These are phyloP conservation scores for Calcarisporium arbuscula DNA, from an alignment of 2,329 filamentous ascomycete genomes.

Conservation along the genomic window DNA sequence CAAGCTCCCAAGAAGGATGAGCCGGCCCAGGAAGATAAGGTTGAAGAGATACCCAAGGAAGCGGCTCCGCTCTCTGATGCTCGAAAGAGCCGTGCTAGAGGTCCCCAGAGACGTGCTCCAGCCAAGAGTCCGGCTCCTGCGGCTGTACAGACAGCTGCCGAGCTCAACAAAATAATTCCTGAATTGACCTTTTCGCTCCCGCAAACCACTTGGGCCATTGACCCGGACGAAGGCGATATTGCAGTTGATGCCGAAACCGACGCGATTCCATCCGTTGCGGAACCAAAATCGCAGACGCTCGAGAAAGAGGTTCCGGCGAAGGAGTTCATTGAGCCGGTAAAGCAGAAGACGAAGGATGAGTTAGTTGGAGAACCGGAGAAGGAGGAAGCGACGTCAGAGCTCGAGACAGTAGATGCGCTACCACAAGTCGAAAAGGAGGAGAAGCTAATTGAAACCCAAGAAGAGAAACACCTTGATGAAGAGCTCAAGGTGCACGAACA, in stretches of 20 bases:
- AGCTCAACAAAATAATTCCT: no score
- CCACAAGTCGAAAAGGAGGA: not conserved
- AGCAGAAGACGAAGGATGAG: conserved; percentile 2
- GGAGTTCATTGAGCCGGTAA: conserved; percentile 1
- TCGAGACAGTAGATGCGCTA: conserved; percentile 1
- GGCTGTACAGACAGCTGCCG: conserved; percentile 9
- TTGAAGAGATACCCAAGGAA: conserved; percentile 55
- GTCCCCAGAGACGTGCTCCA: conserved; percentile 71
- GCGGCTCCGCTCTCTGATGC: conserved; percentile 82
- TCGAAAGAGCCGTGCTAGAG: conserved; percentile 82
- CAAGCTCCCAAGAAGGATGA: conserved; percentile 72
- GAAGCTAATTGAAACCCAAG: no score
- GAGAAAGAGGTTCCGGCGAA: conserved; percentile 7
- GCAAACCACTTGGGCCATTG: conserved; percentile 46
- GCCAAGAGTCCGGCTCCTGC: conserved; percentile 40
- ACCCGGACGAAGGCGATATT: conserved; percentile 41
- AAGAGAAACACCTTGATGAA: no score
- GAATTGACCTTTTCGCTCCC: conserved; percentile 41
- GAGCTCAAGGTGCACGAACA: no score
- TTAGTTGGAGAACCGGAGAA: conserved; percentile 4
- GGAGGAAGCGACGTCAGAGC: not conserved
- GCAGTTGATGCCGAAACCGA: conserved; percentile 15
- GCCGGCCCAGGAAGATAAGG: conserved; percentile 47
- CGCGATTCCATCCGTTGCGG: conserved; percentile 2
- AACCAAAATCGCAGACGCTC: conserved; percentile 1